Conservation (phyloP, 805 yeast genomes). For the Alloascoidea hylecoeti region DNA sequence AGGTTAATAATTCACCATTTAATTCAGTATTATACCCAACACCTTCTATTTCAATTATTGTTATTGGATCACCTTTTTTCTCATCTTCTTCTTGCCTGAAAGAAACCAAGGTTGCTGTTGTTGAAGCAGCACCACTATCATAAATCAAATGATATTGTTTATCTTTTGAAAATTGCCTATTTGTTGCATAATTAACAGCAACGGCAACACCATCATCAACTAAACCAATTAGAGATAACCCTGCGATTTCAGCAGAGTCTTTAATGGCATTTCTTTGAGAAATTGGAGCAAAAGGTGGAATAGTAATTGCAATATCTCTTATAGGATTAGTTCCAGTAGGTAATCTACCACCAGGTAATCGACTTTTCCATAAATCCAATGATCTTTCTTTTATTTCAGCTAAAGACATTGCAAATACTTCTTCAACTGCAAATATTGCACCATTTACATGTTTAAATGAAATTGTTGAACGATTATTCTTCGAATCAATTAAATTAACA, state of each 20-base stretch:
- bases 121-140: conserved; percentile 90
- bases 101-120: conserved; percentile 75
- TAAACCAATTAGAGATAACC: conserved; percentile 45
- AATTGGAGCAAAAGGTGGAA: conserved; percentile 58
- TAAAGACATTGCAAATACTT: conserved; percentile 71
- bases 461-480: conserved; percentile 35
- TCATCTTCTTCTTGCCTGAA: conserved; percentile 30
- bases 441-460: conserved; percentile 34
- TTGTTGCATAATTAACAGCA: conserved; percentile 66
- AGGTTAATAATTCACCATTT: conserved; percentile 70
- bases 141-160: conserved; percentile 57
- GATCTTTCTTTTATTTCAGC: conserved; percentile 56
- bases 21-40: conserved; percentile 51
- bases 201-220: conserved; percentile 91
- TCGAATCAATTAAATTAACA: conserved; percentile 15
- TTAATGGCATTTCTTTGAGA: conserved; percentile 55
- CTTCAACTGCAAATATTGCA: conserved; percentile 50
- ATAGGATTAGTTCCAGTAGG: conserved; percentile 35
- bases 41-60: conserved; percentile 50
- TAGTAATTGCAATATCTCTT: conserved; percentile 58
- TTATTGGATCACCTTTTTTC: conserved; percentile 8
- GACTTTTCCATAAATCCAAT: conserved; percentile 37
- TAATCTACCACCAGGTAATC: conserved; percentile 27
- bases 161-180: conserved; percentile 28
- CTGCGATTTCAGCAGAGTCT: conserved; percentile 64